Conservation (phyloP, 2,329 filamentous ascomycete genomes). For the Cladophialophora chaetospira region DNA sequence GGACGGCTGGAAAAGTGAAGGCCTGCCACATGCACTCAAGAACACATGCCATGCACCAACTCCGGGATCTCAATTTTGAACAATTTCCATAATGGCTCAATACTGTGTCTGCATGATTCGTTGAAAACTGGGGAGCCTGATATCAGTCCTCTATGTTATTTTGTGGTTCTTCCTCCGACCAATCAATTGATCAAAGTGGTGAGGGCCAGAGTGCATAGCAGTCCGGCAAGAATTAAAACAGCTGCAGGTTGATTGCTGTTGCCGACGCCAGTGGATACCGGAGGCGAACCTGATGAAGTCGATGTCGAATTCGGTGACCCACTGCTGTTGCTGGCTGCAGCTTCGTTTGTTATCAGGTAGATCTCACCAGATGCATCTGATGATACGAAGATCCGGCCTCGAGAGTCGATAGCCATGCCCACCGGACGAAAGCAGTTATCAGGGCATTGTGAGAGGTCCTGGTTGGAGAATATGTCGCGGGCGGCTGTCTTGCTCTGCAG, state of each 20-base stretch:
- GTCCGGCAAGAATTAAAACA: not conserved
- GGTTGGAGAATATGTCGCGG: slow-evolving; percentile 37
- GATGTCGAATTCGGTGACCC: slow-evolving; percentile 12
- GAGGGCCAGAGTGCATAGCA: slow-evolving; percentile 6
- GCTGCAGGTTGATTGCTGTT: not conserved
- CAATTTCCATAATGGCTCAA: not conserved
- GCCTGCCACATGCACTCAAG: not conserved
- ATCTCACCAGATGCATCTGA: slow-evolving; percentile 39
- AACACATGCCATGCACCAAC: not conserved
- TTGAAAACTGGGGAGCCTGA: too few relatives aligned
- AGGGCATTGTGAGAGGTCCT: slow-evolving; percentile 36
- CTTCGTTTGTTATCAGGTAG: slow-evolving; percentile 31
- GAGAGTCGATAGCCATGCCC: slow-evolving; percentile 38
- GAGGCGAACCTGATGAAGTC: slow-evolving; percentile 15
- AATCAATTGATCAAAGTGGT: not conserved
- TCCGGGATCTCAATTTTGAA: not conserved
- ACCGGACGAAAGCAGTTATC: slow-evolving; percentile 39
- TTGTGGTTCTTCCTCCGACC: not conserved
- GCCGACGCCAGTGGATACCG: not conserved
- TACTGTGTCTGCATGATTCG: not conserved
- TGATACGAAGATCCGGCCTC: slow-evolving; percentile 39
- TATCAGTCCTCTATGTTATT: not conserved
- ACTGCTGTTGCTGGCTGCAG: too few relatives aligned
- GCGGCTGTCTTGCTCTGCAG: slow-evolving; percentile 39
- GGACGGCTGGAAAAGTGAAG: not conserved